Evolutionary conservation across 345 rosid genomes (phyloP), one percentile per base, ranked within the genome.

Genomic region (Boechera retrofracta): DNA sequence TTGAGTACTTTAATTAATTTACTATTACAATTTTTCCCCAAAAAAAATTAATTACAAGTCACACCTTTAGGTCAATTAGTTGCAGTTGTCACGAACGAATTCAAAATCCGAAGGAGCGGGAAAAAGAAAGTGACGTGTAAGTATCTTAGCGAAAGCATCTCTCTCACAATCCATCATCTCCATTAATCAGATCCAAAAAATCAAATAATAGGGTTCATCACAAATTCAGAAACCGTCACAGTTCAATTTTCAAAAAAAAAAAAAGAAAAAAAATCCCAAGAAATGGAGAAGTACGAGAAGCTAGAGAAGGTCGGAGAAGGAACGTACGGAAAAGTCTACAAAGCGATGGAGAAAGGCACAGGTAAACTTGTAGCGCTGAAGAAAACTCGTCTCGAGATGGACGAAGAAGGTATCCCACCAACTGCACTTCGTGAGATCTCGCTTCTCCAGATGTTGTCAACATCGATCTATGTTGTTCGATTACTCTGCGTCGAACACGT

Each of bases 271-370:
- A 54, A 29, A 64, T 53, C 57, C 48, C 67, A 21, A 13, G 24
- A 26, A 52, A 94, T 94, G 98, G 98, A 94, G 33, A 94, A 94
- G 71, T 94, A 94, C 71, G 98, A 94, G 88, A 94, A 94, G 82
- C 86, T 94, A 9, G 97, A 94, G 89, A 94, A 94, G 83, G 93
- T 94, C 0, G 98, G 98, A 1, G 98, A 94, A 77, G 98, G 98
- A 5, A 94, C 98, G 0, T 92, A 94, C 77, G 98, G 98, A 0
- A 94, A 94, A 72, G 98, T 92, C 0, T 94, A 92, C 91, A 94
- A 94, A 71, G 98, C 98, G 16, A 86, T 85, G 72, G 97, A 94
- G 84, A 91, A 83, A 77, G 36, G 77, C 11, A 94, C 83, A 5
- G 98, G 98, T 0, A 88, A 89, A 16, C 45, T 94, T 26, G 98